A percentile compares a stretch with the other conserved stretches of the same genome.
phyloP scores from a whole-genome alignment of 1,139 yeast species.

The Magnusiomyces suaveolens region DNA sequence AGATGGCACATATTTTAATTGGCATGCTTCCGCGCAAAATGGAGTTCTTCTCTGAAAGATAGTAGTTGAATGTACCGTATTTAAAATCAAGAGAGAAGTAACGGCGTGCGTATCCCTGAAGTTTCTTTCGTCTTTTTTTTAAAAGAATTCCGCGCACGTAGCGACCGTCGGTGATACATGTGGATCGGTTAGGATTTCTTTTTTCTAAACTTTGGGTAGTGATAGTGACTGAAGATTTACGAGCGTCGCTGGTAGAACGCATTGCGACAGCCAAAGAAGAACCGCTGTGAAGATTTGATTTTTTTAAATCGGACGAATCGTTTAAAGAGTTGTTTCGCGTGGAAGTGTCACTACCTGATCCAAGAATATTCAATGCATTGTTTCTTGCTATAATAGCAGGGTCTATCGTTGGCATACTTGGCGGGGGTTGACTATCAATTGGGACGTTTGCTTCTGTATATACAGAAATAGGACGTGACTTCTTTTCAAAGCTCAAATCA shows the following conservation, averaged over 20 bases:
- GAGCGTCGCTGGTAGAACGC: background rate
- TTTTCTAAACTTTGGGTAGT: slow-evolving; percentile 2
- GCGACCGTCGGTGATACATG: slow-evolving; percentile 24
- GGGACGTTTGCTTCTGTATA: background rate
- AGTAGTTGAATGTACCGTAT: slow-evolving; percentile 76
- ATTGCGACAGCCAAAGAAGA: background rate
- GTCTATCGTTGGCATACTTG: background rate
- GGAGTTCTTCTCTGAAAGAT: slow-evolving; percentile 56
- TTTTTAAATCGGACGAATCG: background rate
- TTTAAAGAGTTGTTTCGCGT: background rate
- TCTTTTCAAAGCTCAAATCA: background rate
- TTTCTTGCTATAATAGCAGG: background rate
- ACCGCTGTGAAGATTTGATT: background rate
- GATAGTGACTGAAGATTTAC: slow-evolving; percentile 3
- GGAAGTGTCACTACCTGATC: no score
- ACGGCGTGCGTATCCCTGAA: slow-evolving; percentile 80
- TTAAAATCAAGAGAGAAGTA: slow-evolving; percentile 74
- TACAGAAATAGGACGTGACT: background rate
- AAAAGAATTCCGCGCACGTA: slow-evolving; percentile 59
- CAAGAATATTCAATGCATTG: background rate
- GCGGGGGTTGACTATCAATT: background rate
- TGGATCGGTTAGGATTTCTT: slow-evolving; percentile 8
- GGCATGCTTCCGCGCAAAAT: slow-evolving; percentile 90
- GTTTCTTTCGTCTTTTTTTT: slow-evolving; percentile 69
- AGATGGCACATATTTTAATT: slow-evolving; percentile 63